Base-by-base conservation (phyloP, 2,329 filamentous ascomycete genomes). In the Verticillium longisporum region DNA sequence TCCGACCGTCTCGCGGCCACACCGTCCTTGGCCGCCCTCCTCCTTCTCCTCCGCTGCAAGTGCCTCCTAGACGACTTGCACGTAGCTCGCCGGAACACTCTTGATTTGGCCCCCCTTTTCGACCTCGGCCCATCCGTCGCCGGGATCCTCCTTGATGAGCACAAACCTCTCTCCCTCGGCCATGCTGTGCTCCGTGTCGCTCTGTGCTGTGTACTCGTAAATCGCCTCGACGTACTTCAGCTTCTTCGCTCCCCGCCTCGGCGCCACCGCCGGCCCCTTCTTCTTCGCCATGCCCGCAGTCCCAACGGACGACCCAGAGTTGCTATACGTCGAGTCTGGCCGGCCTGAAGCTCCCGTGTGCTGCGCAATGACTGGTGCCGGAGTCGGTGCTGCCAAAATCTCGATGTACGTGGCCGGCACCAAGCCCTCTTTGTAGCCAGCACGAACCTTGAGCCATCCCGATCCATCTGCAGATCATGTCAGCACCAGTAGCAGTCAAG, bases 101-200 rank as follows among this genome's bases (percentile, higher is more conserved):
- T 88, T 93, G 57, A 88, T 91, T 50, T 87, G 80, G 1, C 93
- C 93, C 18, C 91, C 92, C 74, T 91, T 92, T 78, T 98, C 95
- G 18, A 99, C 95, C 77, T 98, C 95, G 33, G 88, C 91, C 95
- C 95, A 99, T 0, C 95, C 95, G 77, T 98, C 95, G 1, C 95
- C 95, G 0, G 88, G 84, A 71, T 98, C 94, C 61, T 91, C 88
- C 69, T 88, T 92, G 63, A 97, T 87, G 36, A 99, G 80, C 45
- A 99, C 92, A 69, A 99, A 96, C 58, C 88, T 84, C 75, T 99
- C 95, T 1, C 95, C 95, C 74, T 96, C 94, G 1, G 74, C 73
- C 91, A 99, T 99, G 69, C 83, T 92, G 74, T 94, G 92, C 76
- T 99, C 95, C 7, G 86, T 84, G 6, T 96, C 91, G 66, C 87